Conservation (phyloP, 2,329 filamentous ascomycete species). For the Scedosporium minutisporum region DNA sequence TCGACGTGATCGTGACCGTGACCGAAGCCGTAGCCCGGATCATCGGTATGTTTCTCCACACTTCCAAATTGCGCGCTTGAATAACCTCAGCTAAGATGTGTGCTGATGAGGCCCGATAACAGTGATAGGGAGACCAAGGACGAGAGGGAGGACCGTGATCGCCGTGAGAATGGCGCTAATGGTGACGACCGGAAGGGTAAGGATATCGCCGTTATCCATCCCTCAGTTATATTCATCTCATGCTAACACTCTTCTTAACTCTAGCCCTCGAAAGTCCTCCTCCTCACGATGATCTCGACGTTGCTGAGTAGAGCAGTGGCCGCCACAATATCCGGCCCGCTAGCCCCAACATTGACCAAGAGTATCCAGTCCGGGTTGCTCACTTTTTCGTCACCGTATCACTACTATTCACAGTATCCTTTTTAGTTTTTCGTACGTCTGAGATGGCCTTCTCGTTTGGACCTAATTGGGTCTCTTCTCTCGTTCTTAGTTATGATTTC, state of each 20-base stretch:
- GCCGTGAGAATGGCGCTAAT: conserved; percentile 68
- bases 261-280: conserved; percentile 65
- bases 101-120: conserved; percentile 19
- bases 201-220: conserved; percentile 16
- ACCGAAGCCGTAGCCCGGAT: conserved; percentile 66
- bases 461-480: background rate
- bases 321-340: background rate
- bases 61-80: background rate
- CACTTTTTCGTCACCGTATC: background rate
- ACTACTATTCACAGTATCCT: background rate
- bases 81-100: conserved; percentile 1
- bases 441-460: background rate
- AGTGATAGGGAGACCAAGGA: conserved; percentile 50
- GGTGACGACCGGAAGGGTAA: conserved; percentile 75
- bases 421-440: background rate
- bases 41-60: conserved; percentile 33
- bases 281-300: conserved; percentile 90
- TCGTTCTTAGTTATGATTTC: background rate
- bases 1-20: conserved; percentile 64
- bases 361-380: background rate
- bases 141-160: conserved; percentile 62
- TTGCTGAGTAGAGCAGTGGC: conserved; percentile 56
- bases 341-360: background rate
- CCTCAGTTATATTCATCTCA: conserved; percentile 10
- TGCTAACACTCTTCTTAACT: background rate